A percentile compares a stretch with the other conserved stretches of the same genome.
These are phyloP conservation scores for Tetrahymena thermophila DNA, from an alignment of 73 alveolate species.

Conservation along the genomic window DNA sequence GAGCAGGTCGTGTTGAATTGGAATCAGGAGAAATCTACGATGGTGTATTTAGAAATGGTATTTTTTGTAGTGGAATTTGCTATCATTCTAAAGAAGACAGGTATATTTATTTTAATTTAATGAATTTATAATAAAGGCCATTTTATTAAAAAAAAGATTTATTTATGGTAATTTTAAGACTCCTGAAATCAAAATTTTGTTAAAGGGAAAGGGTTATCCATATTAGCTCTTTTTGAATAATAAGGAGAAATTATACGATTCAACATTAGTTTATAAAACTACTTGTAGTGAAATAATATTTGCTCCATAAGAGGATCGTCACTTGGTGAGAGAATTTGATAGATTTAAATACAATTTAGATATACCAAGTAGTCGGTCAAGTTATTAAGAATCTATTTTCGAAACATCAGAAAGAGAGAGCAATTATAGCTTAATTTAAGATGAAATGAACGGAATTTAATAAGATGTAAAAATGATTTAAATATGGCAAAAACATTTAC, in stretches of 20 bases:
- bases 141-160: neutral
- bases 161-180: neutral
- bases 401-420: neutral
- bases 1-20: neutral
- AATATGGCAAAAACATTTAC: neutral
- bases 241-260: neutral
- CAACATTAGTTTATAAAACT: neutral
- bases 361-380: neutral
- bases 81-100: neutral
- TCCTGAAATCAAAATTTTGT: neutral
- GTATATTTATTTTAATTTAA: neutral
- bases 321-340: neutral
- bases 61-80: neutral
- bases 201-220: neutral
- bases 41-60: neutral
- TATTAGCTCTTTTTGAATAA: neutral
- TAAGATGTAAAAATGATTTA: neutral
- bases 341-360: neutral
- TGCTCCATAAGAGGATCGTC: slow-evolving; percentile 1
- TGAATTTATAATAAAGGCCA: neutral
- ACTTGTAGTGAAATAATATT: neutral
- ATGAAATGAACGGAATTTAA: neutral
- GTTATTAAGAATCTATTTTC: neutral
- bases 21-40: neutral
- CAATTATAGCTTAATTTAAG: neutral